Conservation (phyloP, 2,329 filamentous ascomycete species). For the Epichloe gansuensis region DNA sequence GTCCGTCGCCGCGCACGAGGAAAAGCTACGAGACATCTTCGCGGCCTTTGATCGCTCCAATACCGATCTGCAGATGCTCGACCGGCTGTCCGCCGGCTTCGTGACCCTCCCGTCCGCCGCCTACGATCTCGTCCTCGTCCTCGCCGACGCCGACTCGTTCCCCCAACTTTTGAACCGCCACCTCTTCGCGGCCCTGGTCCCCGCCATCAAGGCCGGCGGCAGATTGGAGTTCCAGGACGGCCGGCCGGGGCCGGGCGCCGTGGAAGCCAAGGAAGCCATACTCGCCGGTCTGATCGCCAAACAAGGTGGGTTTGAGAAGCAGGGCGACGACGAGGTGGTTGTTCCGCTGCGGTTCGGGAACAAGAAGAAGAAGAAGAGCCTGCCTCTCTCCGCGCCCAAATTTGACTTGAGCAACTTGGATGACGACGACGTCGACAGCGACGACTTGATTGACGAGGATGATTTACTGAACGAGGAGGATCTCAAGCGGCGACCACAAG, state of each 20-base stretch:
- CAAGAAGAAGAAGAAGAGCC: slow-evolving; percentile 21
- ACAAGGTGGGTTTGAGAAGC: slow-evolving; percentile 59
- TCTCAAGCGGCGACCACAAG: slow-evolving; percentile 59
- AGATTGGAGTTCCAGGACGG: slow-evolving; percentile 58
- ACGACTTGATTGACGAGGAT: slow-evolving; percentile 76
- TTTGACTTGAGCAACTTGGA: slow-evolving; percentile 43
- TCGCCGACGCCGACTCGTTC: slow-evolving; percentile 62
- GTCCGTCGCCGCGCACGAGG: slow-evolving; percentile 74
- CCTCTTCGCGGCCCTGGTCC: slow-evolving; percentile 56
- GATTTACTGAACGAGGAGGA: slow-evolving; percentile 77
- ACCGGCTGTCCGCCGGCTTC: slow-evolving; percentile 72
- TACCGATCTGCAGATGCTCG: slow-evolving; percentile 95
- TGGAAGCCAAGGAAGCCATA: slow-evolving; percentile 62
- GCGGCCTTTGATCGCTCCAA: slow-evolving; percentile 57
- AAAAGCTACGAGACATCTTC: slow-evolving; percentile 59
- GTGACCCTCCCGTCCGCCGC: slow-evolving; percentile 62
- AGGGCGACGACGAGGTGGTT: slow-evolving; percentile 46
- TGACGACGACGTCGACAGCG: slow-evolving; percentile 52
- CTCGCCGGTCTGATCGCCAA: slow-evolving; percentile 63
- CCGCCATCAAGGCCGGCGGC: slow-evolving; percentile 56
- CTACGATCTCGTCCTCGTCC: slow-evolving; percentile 75
- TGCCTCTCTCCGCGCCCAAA: slow-evolving; percentile 22
- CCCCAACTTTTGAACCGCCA: slow-evolving; percentile 50
- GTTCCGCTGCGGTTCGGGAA: slow-evolving; percentile 32
- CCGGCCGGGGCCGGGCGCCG: slow-evolving; percentile 33